Conservation (phyloP, 2,329 filamentous ascomycete species). For the Epichloe typhina region DNA sequence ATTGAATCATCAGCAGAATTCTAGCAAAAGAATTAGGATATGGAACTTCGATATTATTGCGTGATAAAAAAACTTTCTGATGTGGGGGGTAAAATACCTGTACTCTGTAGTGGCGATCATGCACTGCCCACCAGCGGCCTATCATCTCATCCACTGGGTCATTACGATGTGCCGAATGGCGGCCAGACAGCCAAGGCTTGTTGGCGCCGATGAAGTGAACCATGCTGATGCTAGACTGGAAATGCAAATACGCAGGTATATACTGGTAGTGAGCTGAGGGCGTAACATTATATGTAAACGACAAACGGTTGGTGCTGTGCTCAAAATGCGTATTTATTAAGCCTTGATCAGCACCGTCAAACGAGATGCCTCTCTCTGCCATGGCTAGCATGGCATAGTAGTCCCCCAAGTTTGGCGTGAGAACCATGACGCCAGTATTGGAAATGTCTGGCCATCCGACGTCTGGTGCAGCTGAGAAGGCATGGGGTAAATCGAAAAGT, state of each 20-base stretch:
- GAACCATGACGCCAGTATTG: constrained; percentile 94
- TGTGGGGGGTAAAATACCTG: constrained; percentile 24
- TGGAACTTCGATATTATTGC: neutral
- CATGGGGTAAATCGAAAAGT: constrained; percentile 55
- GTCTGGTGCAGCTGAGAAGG: constrained; percentile 69
- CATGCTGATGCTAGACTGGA: constrained; percentile 77
- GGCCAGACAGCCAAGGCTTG: constrained; percentile 74
- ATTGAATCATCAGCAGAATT: neutral
- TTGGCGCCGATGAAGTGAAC: constrained; percentile 88
- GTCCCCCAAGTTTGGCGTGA: constrained; percentile 77
- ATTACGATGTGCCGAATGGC: constrained; percentile 37
- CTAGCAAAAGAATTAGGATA: neutral
- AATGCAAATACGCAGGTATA: constrained; percentile 85
- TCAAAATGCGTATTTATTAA: constrained; percentile 90
- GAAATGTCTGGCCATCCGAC: constrained; percentile 97
- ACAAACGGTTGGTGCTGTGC: constrained; percentile 70
- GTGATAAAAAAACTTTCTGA: neutral
- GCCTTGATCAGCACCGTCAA: constrained; percentile 94
- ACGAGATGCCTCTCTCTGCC: constrained; percentile 78
- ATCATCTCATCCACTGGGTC: constrained; percentile 72
- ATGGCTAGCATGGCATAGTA: constrained; percentile 76
- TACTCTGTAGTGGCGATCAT: constrained; percentile 68
- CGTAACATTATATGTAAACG: constrained; percentile 95
- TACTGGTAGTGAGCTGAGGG: constrained; percentile 97
- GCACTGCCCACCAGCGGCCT: constrained; percentile 86